Conservation (phyloP, 2,329 filamentous ascomycete genomes). For the Colletotrichum tropicale region DNA sequence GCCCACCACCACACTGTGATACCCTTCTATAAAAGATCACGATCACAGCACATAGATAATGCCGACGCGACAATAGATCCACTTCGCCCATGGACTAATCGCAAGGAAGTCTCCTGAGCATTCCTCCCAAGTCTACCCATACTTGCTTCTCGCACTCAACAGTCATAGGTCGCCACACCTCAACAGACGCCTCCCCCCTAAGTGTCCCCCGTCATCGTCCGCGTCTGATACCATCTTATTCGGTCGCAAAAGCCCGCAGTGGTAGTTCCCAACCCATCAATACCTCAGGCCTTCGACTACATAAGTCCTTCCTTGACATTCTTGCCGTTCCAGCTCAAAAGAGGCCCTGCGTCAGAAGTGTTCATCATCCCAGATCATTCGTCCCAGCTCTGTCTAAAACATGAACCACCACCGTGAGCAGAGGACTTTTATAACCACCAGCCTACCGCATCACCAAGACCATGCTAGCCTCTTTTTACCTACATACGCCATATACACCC, state of each 20-base stretch:
- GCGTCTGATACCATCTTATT: not conserved
- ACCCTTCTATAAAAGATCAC: not conserved
- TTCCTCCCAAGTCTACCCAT: not conserved
- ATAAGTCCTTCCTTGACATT: too few species aligned
- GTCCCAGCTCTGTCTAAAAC: too few species aligned
- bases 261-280: accelerated
- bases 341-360: too few species aligned
- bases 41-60: not conserved
- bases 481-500: too few species aligned
- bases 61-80: not conserved
- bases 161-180: not conserved
- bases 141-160: not conserved
- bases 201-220: not conserved
- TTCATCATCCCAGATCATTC: accelerated
- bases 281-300: accelerated
- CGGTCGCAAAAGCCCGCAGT: not conserved
- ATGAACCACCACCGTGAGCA: too few species aligned
- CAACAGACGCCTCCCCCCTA: not conserved
- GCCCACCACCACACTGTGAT: not conserved
- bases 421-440: not conserved
- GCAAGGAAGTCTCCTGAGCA: not conserved
- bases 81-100: not conserved
- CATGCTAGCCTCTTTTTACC: not conserved
- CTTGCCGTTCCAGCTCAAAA: too few species aligned
- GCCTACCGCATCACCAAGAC: not conserved